These are phyloP conservation scores for Cylindricascospora bacillispora DNA, from an alignment of 1,139 yeast species.

Conservation along the genomic window DNA sequence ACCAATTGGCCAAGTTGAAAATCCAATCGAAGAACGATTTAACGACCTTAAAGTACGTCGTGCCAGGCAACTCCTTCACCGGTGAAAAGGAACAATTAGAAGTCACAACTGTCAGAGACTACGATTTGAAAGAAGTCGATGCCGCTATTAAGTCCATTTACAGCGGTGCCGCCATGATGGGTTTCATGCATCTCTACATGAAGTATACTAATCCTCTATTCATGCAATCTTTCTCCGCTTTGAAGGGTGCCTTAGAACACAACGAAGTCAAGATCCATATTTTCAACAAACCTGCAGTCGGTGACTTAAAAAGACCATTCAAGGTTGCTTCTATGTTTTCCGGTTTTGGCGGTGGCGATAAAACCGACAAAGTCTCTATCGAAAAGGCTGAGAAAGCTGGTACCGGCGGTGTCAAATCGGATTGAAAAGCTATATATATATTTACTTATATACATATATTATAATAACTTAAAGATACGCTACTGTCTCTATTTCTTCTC, in stretches of 20 bases:
- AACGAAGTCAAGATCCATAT: constrained; percentile 88
- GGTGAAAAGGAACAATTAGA: constrained; percentile 51
- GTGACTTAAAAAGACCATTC: constrained; percentile 96
- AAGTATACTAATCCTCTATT: constrained; percentile 94
- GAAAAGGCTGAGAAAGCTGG: constrained; percentile 81
- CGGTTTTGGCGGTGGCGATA: constrained; percentile 45
- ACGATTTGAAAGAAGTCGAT: constrained; percentile 80
- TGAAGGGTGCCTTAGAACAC: constrained; percentile 82
- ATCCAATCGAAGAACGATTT: constrained; percentile 73
- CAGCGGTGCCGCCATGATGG: constrained; percentile 95
- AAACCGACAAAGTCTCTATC: constrained; percentile 78
- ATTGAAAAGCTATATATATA: no score
- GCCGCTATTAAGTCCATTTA: constrained; percentile 67
- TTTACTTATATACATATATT: no score
- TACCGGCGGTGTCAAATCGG: constrained; percentile 83
- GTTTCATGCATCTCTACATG: constrained; percentile 95
- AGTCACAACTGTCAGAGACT: constrained; percentile 87
- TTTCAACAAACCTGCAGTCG: constrained; percentile 71
- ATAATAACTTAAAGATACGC: no score
- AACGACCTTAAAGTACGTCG: constrained; percentile 83
- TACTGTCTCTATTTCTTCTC: no score
- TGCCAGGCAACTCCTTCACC: constrained; percentile 70
- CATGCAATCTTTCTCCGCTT: constrained; percentile 85
- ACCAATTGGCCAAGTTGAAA: constrained; percentile 47
- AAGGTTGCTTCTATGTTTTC: constrained; percentile 76